Base-by-base conservation (phyloP, 768 basidiomycete species). In the Leccinum boreale region DNA sequence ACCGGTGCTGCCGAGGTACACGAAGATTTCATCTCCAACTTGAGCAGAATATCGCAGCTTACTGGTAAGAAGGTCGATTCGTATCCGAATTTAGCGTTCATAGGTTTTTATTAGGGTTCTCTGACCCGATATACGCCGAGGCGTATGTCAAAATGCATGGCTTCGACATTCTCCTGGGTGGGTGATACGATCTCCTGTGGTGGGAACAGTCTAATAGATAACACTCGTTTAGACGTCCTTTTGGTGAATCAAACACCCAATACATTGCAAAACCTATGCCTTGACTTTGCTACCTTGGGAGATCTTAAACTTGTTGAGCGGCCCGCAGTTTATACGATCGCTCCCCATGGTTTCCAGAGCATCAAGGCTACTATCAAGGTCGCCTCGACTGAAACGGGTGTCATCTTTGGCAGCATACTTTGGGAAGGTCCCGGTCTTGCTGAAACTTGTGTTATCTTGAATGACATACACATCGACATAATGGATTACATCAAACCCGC, bases 301-400 rank as follows among this genome's bases (percentile, higher is more conserved):
- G 97, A 98, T 68, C 81, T 99, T 53, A 98, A 98, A 72, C 87
- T 99, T 12, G 93, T 98, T 21, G 97, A 98, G 71, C 83, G 94
- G n/a, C 95, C 97, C 2, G 79, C 91, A 1, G 88, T 94, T 7
- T 92, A 95, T 67, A 98, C 95, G 0, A 83, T 98, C 42, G 96
- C 86, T 1, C 97, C 96, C 0, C 93, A 98, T 67, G 90, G 92
- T 19, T 99, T 98, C 89, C 96, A 97, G 75, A 94, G 89, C 70
- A 94, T 98, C 77, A 98, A 98, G 72, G 94, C 95, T 17, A 98
- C 97, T 2, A 95, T 99, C 78, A 98, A 99, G 78, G 85, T 96
- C 1, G 95, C 96, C 0, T 97, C 94, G 21, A 98, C 97, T 0
- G 97, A 99, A 74, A 98, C 97, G 1, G 97, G 95, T 45, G 95